Evolutionary conservation across 208 protist genomes (phyloP).

Genomic region (Endotrypanum monterogeii): DNA sequence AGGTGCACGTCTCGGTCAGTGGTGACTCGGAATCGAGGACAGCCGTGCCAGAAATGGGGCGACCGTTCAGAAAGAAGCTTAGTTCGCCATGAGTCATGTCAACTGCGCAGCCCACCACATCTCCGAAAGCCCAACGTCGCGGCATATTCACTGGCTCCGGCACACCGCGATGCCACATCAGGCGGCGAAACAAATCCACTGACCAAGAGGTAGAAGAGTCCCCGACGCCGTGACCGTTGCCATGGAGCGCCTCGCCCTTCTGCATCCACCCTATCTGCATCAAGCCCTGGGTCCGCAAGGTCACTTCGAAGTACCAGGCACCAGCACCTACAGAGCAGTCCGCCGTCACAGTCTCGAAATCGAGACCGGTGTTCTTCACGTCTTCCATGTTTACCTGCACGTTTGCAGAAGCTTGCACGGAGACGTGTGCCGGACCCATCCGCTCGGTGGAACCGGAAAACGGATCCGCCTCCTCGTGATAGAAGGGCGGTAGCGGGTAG

Average conservation of each 20-base stretch:
- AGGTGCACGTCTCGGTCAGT: slow-evolving; percentile 39
- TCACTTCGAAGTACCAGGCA: slow-evolving; percentile 93
- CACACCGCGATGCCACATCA: slow-evolving; percentile 88
- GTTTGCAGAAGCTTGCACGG: slow-evolving; percentile 62
- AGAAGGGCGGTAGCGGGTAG: slow-evolving; percentile 81
- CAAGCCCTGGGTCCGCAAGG: slow-evolving; percentile 84
- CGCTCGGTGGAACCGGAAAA: slow-evolving; percentile 78
- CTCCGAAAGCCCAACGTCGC: slow-evolving; percentile 78
- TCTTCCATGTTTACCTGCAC: slow-evolving; percentile 77
- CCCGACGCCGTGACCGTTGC: slow-evolving; percentile 63
- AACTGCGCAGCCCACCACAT: slow-evolving; percentile 90
- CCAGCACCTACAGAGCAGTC: slow-evolving; percentile 82
- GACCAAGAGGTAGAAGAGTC: slow-evolving; percentile 86
- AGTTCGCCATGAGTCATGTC: slow-evolving; percentile 76
- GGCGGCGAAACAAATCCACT: slow-evolving; percentile 84
- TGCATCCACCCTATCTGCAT: slow-evolving; percentile 92
- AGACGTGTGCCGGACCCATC: slow-evolving; percentile 85
- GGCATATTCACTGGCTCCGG: slow-evolving; percentile 55
- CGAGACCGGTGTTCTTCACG: slow-evolving; percentile 69
- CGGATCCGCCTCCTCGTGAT: slow-evolving; percentile 83
- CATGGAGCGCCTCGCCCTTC: slow-evolving; percentile 27
- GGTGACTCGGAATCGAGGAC: slow-evolving; percentile 25
- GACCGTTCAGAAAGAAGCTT: slow-evolving; percentile 85
- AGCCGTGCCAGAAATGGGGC: slow-evolving; percentile 46
- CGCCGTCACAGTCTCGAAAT: slow-evolving; percentile 75